These are phyloP conservation scores for Aechmea fasciata DNA, from an alignment of 176 grass and related monocot genomes.

Conservation along the genomic window DNA sequence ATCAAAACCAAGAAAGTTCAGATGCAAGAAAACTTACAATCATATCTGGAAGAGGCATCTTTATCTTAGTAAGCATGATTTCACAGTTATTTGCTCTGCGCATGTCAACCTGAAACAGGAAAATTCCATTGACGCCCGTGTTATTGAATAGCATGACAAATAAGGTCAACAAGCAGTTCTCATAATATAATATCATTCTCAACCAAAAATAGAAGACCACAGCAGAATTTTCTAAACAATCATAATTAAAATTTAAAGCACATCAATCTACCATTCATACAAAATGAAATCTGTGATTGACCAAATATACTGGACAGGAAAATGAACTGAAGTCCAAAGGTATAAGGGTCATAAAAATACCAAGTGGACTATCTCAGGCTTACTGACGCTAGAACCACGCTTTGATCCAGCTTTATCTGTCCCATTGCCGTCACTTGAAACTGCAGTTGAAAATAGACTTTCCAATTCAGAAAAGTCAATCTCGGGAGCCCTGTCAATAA, in stretches of 20 bases:
- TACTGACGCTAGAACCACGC: conserved; percentile 58
- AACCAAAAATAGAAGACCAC: too few relatives aligned
- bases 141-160: neutral
- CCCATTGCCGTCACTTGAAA: conserved; percentile 35
- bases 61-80: conserved; percentile 99
- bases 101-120: conserved; percentile 84
- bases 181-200: too few relatives aligned
- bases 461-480: conserved; percentile 74
- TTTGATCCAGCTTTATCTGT: conserved; percentile 55
- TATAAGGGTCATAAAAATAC: conserved; percentile 21
- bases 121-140: neutral
- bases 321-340: neutral
- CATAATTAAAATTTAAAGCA: too few relatives aligned
- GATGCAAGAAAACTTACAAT: conserved; percentile 58
- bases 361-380: conserved; percentile 88
- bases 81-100: conserved; percentile 97
- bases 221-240: too few relatives aligned
- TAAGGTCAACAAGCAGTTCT: neutral
- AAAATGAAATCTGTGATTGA: neutral
- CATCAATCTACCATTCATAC: too few relatives aligned
- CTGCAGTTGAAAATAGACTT: conserved; percentile 63
- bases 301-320: neutral
- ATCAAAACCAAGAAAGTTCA: conserved; percentile 3
- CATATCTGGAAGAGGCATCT: conserved; percentile 99
- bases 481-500: conserved; percentile 60